Evolutionary conservation across 2,329 filamentous ascomycete genomes (phyloP).

Genomic region (Fusarium albidum): DNA sequence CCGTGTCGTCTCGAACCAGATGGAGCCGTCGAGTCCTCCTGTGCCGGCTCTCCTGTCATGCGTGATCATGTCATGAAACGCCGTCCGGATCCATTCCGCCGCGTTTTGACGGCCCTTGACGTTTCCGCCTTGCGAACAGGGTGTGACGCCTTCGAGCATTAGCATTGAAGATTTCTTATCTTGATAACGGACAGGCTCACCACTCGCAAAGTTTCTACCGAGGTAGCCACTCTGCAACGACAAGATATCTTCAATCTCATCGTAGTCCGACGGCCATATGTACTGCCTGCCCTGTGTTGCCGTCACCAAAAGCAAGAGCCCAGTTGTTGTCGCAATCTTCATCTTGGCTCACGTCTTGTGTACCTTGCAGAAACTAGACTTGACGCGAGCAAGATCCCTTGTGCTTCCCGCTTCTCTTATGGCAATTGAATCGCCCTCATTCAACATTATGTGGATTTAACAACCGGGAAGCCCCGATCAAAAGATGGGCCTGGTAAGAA

Average conservation of each 20-base stretch:
- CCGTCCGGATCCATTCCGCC: conserved; percentile 40
- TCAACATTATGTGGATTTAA: no score
- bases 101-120: conserved; percentile 30
- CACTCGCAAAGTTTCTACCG: conserved; percentile 8
- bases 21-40: conserved; percentile 37
- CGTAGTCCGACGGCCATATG: conserved; percentile 31
- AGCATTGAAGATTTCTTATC: no score
- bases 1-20: conserved; percentile 36
- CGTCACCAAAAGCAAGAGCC: no score
- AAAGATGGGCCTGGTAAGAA: no score
- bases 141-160: conserved; percentile 34
- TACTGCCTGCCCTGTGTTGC: not conserved
- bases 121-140: conserved; percentile 29
- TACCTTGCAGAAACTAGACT: no score
- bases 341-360: no score
- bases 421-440: not conserved
- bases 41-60: conserved; percentile 30
- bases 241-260: conserved; percentile 28
- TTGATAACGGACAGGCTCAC: not conserved
- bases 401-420: no score
- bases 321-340: not conserved
- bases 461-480: no score
- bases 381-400: not conserved
- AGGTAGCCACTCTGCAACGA: conserved; percentile 15
- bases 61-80: conserved; percentile 40